A percentile compares a stretch with the other conserved stretches of the same genome.
Evolutionary conservation across 2,329 filamentous ascomycete species (phyloP).

Genomic region (Aureobasidium mangrovei): DNA sequence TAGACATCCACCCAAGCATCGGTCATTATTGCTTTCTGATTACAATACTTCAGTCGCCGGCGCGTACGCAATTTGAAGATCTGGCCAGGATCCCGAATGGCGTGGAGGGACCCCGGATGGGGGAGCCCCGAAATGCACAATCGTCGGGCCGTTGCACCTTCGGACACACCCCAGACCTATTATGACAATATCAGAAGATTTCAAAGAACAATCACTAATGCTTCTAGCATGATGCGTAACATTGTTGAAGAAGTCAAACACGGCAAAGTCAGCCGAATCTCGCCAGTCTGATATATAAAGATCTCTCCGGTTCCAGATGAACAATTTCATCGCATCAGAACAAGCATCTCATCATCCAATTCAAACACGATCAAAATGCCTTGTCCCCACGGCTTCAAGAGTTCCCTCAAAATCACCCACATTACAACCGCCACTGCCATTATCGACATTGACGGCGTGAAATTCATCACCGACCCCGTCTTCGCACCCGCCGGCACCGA

Average conservation of each 20-base stretch:
- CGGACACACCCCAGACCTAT: not conserved
- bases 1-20: no score
- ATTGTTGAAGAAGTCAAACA: not conserved
- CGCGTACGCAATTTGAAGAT: no score
- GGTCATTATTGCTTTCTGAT: no score
- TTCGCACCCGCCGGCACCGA: not conserved
- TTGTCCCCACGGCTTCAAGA: not conserved
- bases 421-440: not conserved
- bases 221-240: not conserved
- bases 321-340: not conserved
- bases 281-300: no score
- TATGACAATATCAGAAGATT: not conserved
- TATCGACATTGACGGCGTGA: not conserved
- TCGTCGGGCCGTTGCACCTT: not conserved
- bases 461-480: not conserved
- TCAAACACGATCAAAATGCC: not conserved
- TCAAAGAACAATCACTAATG: not conserved
- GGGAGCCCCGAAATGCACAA: not conserved
- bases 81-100: not conserved
- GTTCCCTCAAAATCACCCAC: not conserved
- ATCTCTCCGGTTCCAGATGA: no score
- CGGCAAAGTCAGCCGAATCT: no score
- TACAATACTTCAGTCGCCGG: no score
- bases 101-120: not conserved
- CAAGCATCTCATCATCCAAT: not conserved